Conservation (phyloP, 148 eudicot genomes). For the Mesembryanthemum crystallinum region DNA sequence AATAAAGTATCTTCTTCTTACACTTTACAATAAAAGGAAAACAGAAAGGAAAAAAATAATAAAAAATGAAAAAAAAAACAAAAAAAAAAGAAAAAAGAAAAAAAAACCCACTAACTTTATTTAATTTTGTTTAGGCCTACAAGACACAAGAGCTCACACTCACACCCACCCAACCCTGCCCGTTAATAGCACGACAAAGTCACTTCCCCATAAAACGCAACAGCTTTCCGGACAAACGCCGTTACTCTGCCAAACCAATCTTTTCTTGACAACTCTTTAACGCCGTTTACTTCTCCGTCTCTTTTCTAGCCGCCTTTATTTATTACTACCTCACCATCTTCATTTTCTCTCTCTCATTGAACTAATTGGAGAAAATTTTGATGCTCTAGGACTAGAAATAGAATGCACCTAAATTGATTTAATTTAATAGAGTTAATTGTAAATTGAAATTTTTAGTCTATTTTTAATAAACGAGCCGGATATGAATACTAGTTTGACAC, state of each 20-base stretch:
- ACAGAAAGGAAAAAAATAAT: not conserved
- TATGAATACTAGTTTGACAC: no score
- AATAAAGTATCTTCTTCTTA: no score
- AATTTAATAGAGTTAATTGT: no score
- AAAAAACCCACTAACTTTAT: not conserved
- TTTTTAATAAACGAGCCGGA: no score
- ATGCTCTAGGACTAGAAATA: no score
- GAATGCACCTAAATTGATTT: no score
- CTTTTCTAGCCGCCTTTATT: conserved; percentile 22
- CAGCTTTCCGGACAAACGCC: conserved; percentile 42
- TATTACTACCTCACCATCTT: not conserved
- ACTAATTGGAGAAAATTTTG: no score
- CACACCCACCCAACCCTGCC: conserved; percentile 38
- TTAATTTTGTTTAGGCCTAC: no score
- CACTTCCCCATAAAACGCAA: conserved; percentile 47
- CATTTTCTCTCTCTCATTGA: no score
- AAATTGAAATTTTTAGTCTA: no score
- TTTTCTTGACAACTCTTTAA: conserved; percentile 6
- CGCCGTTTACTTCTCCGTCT: conserved; percentile 23
- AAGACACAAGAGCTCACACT: not conserved
- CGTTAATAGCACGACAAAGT: conserved; percentile 51
- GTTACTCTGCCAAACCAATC: conserved; percentile 31
- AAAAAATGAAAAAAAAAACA: not conserved
- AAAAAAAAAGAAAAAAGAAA: not conserved
- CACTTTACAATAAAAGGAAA: not conserved